Percentiles rank a stretch among this genome's conserved stretches.
Evolutionary conservation across 1,139 yeast species (phyloP).

Genomic region (Sporopachydermia cereana): DNA sequence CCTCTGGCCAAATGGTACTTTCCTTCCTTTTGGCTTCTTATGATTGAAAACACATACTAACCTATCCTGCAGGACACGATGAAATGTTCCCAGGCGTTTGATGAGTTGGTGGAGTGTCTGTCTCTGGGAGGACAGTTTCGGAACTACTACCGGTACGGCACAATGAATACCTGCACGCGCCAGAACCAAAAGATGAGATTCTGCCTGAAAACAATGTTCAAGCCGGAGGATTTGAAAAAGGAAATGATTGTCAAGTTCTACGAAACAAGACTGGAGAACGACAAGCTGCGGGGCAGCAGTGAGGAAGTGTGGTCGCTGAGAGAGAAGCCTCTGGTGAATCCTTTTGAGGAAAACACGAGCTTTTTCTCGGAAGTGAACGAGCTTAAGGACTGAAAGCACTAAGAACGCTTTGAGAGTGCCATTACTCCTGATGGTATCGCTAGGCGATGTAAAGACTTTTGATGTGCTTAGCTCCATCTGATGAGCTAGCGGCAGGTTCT

Average conservation of each 20-base stretch:
- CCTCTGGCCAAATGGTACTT: too few relatives aligned
- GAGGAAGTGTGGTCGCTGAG: constrained; percentile 75
- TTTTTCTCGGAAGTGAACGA: constrained; percentile 2
- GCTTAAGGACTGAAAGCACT: neutral
- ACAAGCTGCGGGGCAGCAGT: constrained; percentile 54
- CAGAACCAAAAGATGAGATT: constrained; percentile 72
- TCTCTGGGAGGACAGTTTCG: constrained; percentile 84
- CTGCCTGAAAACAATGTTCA: constrained; percentile 51
- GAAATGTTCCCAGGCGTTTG: constrained; percentile 74
- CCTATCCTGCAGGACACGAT: constrained; percentile 36
- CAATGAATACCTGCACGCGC: constrained; percentile 54
- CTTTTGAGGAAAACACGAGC: constrained; percentile 20
- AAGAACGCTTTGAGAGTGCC: too few relatives aligned
- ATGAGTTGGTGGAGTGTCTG: constrained; percentile 75
- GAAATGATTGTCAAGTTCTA: constrained; percentile 58
- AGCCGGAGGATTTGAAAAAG: constrained; percentile 37
- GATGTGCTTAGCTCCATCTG: too few relatives aligned
- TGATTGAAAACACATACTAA: too few relatives aligned
- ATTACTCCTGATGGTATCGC: too few relatives aligned
- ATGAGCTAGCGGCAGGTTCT: too few relatives aligned
- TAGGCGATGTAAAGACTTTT: too few relatives aligned
- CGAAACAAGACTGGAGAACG: constrained; percentile 48
- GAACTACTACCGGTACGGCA: constrained; percentile 73
- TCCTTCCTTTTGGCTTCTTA: too few relatives aligned
- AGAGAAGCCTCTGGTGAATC: constrained; percentile 23